These are phyloP conservation scores for Haplosporangium gracile DNA, from an alignment of 192 early-diverging fungal species.

Conservation along the genomic window DNA sequence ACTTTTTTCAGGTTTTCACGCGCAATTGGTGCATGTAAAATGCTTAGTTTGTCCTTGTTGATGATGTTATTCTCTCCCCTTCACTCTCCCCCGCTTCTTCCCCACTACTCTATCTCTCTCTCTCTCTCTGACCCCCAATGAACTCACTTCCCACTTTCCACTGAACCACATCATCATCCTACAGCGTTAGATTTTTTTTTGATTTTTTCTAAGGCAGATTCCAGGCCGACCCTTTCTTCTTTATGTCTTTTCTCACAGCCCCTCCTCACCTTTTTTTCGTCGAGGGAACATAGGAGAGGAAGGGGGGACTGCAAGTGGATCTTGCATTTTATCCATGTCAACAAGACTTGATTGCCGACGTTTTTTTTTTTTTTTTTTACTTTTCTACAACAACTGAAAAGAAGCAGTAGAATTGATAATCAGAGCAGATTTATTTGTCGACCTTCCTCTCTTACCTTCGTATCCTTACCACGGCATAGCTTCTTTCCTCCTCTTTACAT, in stretches of 20 bases:
- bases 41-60: background rate
- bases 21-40: background rate
- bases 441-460: background rate
- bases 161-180: slow-evolving; percentile 7
- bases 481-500: background rate
- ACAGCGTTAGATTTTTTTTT: background rate
- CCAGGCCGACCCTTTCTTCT: background rate
- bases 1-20: slow-evolving; percentile 1
- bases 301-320: background rate
- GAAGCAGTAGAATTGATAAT: background rate
- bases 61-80: background rate
- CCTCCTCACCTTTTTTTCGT: background rate
- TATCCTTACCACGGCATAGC: background rate
- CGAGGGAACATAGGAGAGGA: background rate
- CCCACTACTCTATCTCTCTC: background rate
- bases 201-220: background rate
- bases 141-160: background rate
- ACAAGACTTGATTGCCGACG: background rate
- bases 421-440: background rate
- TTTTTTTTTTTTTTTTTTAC: background rate
- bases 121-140: too few relatives aligned
- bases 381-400: background rate
- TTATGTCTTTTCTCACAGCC: background rate
- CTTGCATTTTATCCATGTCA: background rate
- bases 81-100: background rate